A percentile compares a stretch with the other conserved stretches of the same genome.
Evolutionary conservation across 116 monocot genomes (phyloP).

Genomic region (Posidonia oceanica): DNA sequence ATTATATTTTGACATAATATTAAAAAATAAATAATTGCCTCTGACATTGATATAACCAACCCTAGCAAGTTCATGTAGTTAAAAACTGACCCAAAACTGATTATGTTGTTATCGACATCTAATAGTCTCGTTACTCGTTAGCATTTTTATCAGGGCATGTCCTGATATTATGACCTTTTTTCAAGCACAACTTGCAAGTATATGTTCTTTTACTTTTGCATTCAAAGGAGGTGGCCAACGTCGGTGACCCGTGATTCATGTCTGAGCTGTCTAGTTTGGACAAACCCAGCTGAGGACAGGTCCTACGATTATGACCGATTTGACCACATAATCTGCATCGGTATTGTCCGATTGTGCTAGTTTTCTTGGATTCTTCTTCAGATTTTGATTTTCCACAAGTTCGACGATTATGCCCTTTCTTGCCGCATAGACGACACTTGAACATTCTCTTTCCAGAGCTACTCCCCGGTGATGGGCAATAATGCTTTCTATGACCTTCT

Average conservation of each 20-base stretch:
- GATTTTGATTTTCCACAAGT: conserved; percentile 2
- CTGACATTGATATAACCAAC: too few species aligned
- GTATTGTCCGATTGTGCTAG: background rate
- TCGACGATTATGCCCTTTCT: conserved; percentile 7
- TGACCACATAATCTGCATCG: conserved; percentile 4
- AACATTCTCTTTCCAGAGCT: conserved; percentile 23
- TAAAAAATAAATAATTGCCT: too few species aligned
- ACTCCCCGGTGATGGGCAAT: conserved; percentile 44
- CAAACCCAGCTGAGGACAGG: background rate
- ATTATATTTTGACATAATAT: too few species aligned
- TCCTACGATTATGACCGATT: conserved; percentile 4
- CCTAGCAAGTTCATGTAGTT: too few species aligned
- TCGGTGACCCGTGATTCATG: background rate
- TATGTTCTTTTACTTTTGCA: conserved; percentile 4
- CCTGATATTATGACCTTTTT: conserved; percentile 55
- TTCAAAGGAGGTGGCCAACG: background rate
- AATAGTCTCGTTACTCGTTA: background rate
- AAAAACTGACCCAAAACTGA: too few species aligned
- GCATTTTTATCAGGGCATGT: conserved; percentile 32
- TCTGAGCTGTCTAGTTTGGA: background rate
- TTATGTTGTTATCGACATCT: too few species aligned
- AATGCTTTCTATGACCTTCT: conserved; percentile 86
- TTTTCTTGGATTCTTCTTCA: background rate
- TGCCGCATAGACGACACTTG: conserved; percentile 8
- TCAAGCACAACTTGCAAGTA: conserved; percentile 45